phyloP scores from a whole-genome alignment of 2,329 filamentous ascomycete genomes.

The Fusarium incarnatum region DNA sequence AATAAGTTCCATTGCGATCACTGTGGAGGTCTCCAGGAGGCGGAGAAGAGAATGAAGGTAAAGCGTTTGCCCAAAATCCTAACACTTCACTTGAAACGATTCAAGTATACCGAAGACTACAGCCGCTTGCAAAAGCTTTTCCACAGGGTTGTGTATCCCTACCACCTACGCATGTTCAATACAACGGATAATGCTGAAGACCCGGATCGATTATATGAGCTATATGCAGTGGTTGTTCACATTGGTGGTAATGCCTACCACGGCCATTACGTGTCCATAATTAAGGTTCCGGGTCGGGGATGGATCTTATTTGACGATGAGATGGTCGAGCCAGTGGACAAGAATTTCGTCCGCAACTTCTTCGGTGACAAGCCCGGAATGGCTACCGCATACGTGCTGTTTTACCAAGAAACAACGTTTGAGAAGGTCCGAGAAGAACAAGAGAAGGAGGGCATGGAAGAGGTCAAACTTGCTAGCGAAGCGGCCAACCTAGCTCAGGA shows the following conservation, averaged over 20 bases:
- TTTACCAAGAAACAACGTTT: slow-evolving; percentile 91
- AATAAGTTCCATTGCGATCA: slow-evolving; percentile 99
- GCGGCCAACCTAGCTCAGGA: slow-evolving; percentile 67
- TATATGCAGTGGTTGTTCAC: slow-evolving; percentile 97
- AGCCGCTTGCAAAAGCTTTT: slow-evolving; percentile 95
- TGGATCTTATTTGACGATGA: slow-evolving; percentile 99
- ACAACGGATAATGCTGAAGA: slow-evolving; percentile 96
- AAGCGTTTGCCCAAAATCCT: slow-evolving; percentile 92
- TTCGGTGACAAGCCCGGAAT: slow-evolving; percentile 93
- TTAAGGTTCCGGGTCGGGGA: slow-evolving; percentile 95
- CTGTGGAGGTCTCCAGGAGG: slow-evolving; percentile 95
- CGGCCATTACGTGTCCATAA: slow-evolving; percentile 96
- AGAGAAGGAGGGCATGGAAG: slow-evolving; percentile 79
- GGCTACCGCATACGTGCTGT: slow-evolving; percentile 95
- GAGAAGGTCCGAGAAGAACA: slow-evolving; percentile 80
- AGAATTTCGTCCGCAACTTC: slow-evolving; percentile 95
- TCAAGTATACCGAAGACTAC: slow-evolving; percentile 98
- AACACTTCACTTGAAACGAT: slow-evolving; percentile 92
- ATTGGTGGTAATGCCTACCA: slow-evolving; percentile 98
- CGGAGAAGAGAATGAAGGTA: slow-evolving; percentile 99
- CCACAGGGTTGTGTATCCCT: slow-evolving; percentile 96
- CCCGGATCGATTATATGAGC: slow-evolving; percentile 91
- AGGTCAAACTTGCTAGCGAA: slow-evolving; percentile 67
- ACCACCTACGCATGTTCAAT: slow-evolving; percentile 95
- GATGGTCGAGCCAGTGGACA: slow-evolving; percentile 97